Evolutionary conservation across 208 protist genomes (phyloP), one percentile per base, ranked within the genome.

Genomic region (Crithidia bombi): DNA sequence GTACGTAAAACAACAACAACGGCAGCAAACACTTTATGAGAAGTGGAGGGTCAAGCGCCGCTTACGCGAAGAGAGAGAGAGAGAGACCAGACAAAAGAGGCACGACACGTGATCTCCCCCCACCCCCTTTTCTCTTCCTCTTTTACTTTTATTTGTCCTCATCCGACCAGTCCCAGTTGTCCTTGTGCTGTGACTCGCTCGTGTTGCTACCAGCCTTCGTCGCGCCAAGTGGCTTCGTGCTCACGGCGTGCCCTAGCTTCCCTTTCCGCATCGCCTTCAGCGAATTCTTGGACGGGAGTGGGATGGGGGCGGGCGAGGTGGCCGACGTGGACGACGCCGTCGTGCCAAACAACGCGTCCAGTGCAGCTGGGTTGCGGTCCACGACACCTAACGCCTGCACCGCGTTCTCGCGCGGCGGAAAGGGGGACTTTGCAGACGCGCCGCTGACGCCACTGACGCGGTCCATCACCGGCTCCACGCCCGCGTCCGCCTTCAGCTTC

Each of bases 211-310:
- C 38, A 38, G 39, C 25, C 7, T 35, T 25, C 54, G 17, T 28
- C 26, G 17, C 5, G 11, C 41, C 58, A 41, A 66, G 41, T 2
- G 59, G 46, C 3, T 19, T 12, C 44, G 54, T 14, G 14, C 35
- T 12, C 19, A 46, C n/a, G 3, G 36, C 36, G 14, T n/a, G 51
- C 1, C 52, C 61, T 41, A 61, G 32, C 35, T 47, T 59, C 30
- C 36, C 52, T 32, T 68, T 75, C 15, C 69, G 69, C 41, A 68
- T 32, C 11, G 50, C n/a, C 58, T 61, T 58, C 6, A 75, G 15
- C 23, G 61, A 68, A 23, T 52, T 67, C 61, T 67, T 62, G 15
- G 33, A 47, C 15, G 23, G 32, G 30, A 14, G 32, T 11, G 44
- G 32, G 12, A n/a, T 36, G 3, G 30, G 14, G 14, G 44, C n/a